Evolutionary conservation across 2,329 filamentous ascomycete species (phyloP), one percentile per base, ranked within the genome.

Genomic region (Cercospora sesami): DNA sequence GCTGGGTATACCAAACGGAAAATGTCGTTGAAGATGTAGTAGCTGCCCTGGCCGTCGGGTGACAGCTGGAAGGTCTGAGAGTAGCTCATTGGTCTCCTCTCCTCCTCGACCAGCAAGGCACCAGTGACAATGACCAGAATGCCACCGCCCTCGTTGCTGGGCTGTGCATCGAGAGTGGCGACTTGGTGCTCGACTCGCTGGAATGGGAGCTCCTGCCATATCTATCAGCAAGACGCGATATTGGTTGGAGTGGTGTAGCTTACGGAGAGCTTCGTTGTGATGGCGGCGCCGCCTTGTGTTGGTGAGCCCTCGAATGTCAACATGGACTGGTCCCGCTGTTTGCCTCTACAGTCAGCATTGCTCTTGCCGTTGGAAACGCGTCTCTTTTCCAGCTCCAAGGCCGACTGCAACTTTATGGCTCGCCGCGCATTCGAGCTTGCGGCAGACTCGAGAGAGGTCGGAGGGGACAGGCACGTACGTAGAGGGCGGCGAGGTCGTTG

Each of bases 21-120:
- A 80, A 98, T 83, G 81, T 98, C 94, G 85, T 98, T 97, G 84
- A 90, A 90, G 79, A 98, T 91, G 80, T 88, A 97, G 85, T 91
- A 97, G 82, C 86, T 89, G 75, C 89, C 90, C 61, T 76, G 73
- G 30, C 81, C 81, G 65, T 93, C 90, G 69, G 88, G 89, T 73
- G 88, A 81, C 71, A 98, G 90, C 81, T 96, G 91, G 87, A 98
- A 98, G 66, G 87, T 83, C 83, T 98, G 94, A 66, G 90, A 90
- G 83, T 94, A 99, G 86, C 88, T 93, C 90, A 97, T 95, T 55
- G 93, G 92, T 77, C 88, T 88, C 80, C 91, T 85, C 81, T 93
- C 89, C 74, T 94, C 93, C 72, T 97, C 93, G 75, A 96, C 89
- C 81, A 93, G 79, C 66, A 99, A 89, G 74, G 89, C 88, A 71